Percentiles rank a stretch among this genome's conserved stretches.
phyloP scores from a whole-genome alignment of 2,329 filamentous ascomycete species.

The Penicillium sp. region DNA sequence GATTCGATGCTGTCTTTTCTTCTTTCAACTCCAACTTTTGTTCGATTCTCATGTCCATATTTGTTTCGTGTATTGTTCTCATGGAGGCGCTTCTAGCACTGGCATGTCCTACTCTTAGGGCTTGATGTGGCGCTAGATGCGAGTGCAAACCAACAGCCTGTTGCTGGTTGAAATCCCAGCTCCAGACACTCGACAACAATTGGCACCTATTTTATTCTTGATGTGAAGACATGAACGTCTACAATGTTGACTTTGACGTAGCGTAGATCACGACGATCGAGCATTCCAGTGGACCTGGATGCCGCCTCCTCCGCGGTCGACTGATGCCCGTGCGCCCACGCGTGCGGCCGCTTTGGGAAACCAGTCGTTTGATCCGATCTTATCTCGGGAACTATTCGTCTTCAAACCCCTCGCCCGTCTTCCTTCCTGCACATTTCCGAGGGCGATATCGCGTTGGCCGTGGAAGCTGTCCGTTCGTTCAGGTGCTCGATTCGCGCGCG shows the following conservation, averaged over 20 bases:
- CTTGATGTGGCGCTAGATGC: background rate
- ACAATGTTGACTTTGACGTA: conserved; percentile 4
- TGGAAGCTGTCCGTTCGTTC: conserved; percentile 1
- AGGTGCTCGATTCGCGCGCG: conserved; percentile 10
- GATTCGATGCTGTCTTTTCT: conserved; percentile 33
- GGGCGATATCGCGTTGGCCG: background rate
- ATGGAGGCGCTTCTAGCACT: background rate
- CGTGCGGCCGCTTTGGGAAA: conserved; percentile 12
- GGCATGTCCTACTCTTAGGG: background rate
- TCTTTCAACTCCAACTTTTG: conserved; percentile 15
- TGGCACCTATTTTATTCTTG: conserved; percentile 7
- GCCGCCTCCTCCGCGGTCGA: conserved; percentile 19
- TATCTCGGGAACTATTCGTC: conserved; percentile 22
- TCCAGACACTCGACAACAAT: conserved; percentile 16
- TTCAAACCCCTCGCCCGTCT: background rate
- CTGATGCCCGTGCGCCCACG: conserved; percentile 25
- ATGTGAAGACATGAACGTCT: conserved; percentile 1
- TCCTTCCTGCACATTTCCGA: background rate
- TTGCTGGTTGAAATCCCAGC: background rate
- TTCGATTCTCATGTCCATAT: conserved; percentile 26
- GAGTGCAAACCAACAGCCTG: background rate
- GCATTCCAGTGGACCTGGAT: conserved; percentile 20
- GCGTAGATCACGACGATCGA: conserved; percentile 22
- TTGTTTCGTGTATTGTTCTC: conserved; percentile 5
- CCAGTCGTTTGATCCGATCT: conserved; percentile 21